Evolutionary conservation across 2,329 filamentous ascomycete species (phyloP).

Genomic region (Claviceps arundinis): DNA sequence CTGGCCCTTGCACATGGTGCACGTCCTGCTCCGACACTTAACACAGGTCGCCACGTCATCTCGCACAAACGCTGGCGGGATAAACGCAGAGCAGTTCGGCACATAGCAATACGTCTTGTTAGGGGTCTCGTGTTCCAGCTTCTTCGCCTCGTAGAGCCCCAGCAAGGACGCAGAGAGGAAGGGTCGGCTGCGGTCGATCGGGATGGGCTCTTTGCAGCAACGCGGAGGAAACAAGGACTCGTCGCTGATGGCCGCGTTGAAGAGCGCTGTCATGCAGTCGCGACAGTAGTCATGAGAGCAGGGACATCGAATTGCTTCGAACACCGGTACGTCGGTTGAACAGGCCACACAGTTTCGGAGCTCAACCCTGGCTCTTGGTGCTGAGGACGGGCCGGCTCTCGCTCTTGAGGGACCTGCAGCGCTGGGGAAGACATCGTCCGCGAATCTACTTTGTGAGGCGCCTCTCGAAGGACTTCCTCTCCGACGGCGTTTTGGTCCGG

Average conservation of each 20-base stretch:
- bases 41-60: constrained; percentile 26
- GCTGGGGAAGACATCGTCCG: background rate
- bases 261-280: constrained; percentile 31
- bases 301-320: background rate
- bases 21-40: constrained; percentile 31
- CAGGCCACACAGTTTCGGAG: constrained; percentile 1
- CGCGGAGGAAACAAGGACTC: constrained; percentile 41
- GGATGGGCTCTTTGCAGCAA: constrained; percentile 34
- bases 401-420: too few relatives aligned
- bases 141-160: constrained; percentile 27
- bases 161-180: constrained; percentile 25
- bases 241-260: constrained; percentile 29
- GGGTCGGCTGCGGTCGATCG: constrained; percentile 17
- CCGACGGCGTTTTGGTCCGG: background rate
- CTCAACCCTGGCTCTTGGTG: too few relatives aligned
- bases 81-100: constrained; percentile 31
- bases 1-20: constrained; percentile 33
- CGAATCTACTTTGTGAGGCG: background rate
- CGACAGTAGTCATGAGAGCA: constrained; percentile 36
- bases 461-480: background rate
- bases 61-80: constrained; percentile 20
- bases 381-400: too few relatives aligned
- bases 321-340: background rate
- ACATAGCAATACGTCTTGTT: constrained; percentile 38
- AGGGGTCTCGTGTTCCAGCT: constrained; percentile 32